Conservation (phyloP, 306 rosid genomes). For the Luffa aegyptiaca region DNA sequence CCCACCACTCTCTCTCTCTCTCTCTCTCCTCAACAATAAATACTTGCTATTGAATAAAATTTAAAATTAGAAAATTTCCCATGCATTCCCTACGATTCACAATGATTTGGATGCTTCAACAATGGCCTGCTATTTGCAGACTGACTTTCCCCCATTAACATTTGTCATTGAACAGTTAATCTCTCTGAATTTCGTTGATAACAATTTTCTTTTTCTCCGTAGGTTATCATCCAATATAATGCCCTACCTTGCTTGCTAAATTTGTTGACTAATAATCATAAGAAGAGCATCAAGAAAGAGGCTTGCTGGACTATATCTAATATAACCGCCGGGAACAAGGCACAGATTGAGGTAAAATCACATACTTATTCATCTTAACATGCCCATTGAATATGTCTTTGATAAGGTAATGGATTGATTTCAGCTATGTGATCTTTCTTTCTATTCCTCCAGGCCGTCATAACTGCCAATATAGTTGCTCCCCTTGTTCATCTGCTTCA, state of each 20-base stretch:
- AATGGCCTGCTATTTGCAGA: neutral
- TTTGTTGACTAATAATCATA: conserved; percentile 64
- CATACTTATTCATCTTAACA: neutral
- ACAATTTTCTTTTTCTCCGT: neutral
- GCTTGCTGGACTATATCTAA: conserved; percentile 97
- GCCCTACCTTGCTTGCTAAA: conserved; percentile 66
- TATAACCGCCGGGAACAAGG: conserved; percentile 93
- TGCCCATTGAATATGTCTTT: neutral
- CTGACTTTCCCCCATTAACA: neutral
- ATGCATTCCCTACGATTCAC: neutral
- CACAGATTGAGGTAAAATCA: conserved; percentile 68
- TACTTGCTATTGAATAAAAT: too few species aligned
- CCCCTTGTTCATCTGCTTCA: conserved; percentile 73
- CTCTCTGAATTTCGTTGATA: conserved; percentile 6
- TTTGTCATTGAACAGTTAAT: neutral
- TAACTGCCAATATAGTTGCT: conserved; percentile 54
- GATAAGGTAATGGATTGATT: neutral
- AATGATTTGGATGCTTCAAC: neutral
- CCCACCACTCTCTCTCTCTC: too few species aligned
- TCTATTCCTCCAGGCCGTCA: conserved; percentile 38
- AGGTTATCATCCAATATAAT: conserved; percentile 79
- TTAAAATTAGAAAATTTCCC: neutral
- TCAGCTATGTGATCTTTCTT: neutral
- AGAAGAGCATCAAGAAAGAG: conserved; percentile 94
- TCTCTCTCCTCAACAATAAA: too few species aligned